Base-by-base conservation (phyloP, 257 asterid species). In the Nicotiana obtusifolia region DNA sequence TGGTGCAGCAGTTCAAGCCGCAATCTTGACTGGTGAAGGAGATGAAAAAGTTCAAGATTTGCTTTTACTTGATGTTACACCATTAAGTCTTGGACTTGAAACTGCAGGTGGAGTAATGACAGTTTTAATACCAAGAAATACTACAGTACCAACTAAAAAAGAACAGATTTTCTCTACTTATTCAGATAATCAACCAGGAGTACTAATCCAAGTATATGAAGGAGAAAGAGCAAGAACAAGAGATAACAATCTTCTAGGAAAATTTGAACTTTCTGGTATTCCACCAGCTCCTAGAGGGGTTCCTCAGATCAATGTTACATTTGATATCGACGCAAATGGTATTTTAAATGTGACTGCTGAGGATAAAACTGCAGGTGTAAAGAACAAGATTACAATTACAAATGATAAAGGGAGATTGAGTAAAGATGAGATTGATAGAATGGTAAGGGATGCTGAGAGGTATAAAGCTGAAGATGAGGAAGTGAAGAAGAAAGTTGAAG, bases 71-170 rank as follows among this genome's bases (percentile, higher is more conserved):
- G 91, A 88, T 62, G 93, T 90, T 5, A 81, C 93, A 0, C 93
- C 93, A 1, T 47, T 89, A 33, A 86, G 90, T 37, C 88, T 89
- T 2, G 92, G 92, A 22, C 86, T 89, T 0, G 92, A 89, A 41
- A 89, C 92, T 0, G 92, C 92, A 0, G 92, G 92, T 22, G 92
- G 92, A 0, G 92, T 89, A 6, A 90, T 90, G 93, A 90, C 93
- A 0, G 83, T 80, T 41, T 67, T 90, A 61, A 90, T 90, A 4
- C 92, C 89, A 9, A 81, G 92, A 20, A 89, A 89, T 85, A 89
- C 92, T 0, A 89, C 93, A 7, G 85, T 90, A 37, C 93, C 91
- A 10, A 88, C 91, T 0, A 90, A 90, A 73, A 88, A 90, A 60
- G 93, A 90, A 80, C 93, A 90, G 80, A 76, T 88, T 2, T 90